A percentile compares a stretch with the other conserved stretches of the same genome.
Conservation (phyloP, 2,329 filamentous ascomycete species). For the Chalaropsis ovoidea region DNA sequence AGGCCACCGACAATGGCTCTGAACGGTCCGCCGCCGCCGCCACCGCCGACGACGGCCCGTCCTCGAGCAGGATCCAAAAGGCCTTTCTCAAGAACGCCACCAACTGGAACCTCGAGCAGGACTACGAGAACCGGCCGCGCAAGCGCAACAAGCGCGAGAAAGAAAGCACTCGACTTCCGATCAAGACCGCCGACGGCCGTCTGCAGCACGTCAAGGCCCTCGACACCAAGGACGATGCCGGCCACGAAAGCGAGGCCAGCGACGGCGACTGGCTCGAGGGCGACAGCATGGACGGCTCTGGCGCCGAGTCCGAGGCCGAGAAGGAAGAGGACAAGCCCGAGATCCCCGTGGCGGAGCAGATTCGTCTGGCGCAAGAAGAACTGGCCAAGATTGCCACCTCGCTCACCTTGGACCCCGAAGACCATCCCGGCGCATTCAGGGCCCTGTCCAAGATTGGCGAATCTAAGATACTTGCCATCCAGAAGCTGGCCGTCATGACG, state of each 20-base stretch:
- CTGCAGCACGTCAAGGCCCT: slow-evolving; percentile 51
- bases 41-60: slow-evolving; percentile 17
- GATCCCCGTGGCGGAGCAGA: slow-evolving; percentile 66
- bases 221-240: slow-evolving; percentile 52
- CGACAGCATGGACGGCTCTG: slow-evolving; percentile 44
- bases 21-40: background rate
- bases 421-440: slow-evolving; percentile 72
- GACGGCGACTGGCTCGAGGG: slow-evolving; percentile 54
- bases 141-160: slow-evolving; percentile 65
- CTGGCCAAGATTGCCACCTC: slow-evolving; percentile 69
- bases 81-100: slow-evolving; percentile 64
- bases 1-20: slow-evolving; percentile 9
- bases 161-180: slow-evolving; percentile 67
- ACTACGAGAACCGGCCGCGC: slow-evolving; percentile 71
- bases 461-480: slow-evolving; percentile 60
- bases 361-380: slow-evolving; percentile 82
- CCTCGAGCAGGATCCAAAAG: slow-evolving; percentile 41
- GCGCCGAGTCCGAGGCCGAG: slow-evolving; percentile 39
- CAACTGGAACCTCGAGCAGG: slow-evolving; percentile 84
- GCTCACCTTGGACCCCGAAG: slow-evolving; percentile 88
- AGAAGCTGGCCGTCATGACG: slow-evolving; percentile 76
- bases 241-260: slow-evolving; percentile 37
- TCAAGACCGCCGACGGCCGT: slow-evolving; percentile 71
- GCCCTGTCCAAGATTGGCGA: slow-evolving; percentile 63
- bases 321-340: slow-evolving; percentile 46